These are phyloP conservation scores for Penicillium sp. DNA, from an alignment of 2,329 filamentous ascomycete species.

Conservation along the genomic window DNA sequence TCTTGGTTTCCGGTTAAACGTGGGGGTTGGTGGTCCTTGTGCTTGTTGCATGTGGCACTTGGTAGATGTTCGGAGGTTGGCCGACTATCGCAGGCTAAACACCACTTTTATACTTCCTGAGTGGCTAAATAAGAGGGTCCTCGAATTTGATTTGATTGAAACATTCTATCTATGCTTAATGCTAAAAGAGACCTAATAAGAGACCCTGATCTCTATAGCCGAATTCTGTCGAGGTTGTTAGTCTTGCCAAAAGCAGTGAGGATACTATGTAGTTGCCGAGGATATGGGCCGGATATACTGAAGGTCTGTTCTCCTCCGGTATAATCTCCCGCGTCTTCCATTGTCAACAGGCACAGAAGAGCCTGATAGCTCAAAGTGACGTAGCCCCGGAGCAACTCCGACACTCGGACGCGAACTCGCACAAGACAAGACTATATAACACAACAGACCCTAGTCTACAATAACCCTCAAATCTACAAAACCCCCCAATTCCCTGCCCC, in stretches of 20 bases:
- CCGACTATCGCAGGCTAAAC: neutral
- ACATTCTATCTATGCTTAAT: neutral
- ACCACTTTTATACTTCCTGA: neutral
- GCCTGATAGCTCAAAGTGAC: conserved; percentile 1
- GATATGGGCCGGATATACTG: neutral
- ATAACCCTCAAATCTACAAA: neutral
- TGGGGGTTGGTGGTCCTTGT: neutral
- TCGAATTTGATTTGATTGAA: neutral
- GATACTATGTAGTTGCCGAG: neutral
- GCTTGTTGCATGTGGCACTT: neutral
- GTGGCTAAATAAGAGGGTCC: neutral
- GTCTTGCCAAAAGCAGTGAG: neutral
- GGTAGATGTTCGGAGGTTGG: neutral
- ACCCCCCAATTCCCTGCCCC: neutral
- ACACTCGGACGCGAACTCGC: conserved; percentile 1
- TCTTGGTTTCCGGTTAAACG: neutral
- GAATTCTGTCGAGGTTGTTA: neutral
- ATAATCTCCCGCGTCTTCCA: neutral
- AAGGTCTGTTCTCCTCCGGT: neutral
- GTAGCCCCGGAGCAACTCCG: conserved; percentile 5
- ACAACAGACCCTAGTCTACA: neutral
- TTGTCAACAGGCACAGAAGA: neutral
- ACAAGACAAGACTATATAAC: conserved; percentile 3
- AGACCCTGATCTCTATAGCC: neutral
- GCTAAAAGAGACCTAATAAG: neutral